Base-by-base conservation (phyloP, 2,329 filamentous ascomycete genomes). In the Salinomyces thailandicus region DNA sequence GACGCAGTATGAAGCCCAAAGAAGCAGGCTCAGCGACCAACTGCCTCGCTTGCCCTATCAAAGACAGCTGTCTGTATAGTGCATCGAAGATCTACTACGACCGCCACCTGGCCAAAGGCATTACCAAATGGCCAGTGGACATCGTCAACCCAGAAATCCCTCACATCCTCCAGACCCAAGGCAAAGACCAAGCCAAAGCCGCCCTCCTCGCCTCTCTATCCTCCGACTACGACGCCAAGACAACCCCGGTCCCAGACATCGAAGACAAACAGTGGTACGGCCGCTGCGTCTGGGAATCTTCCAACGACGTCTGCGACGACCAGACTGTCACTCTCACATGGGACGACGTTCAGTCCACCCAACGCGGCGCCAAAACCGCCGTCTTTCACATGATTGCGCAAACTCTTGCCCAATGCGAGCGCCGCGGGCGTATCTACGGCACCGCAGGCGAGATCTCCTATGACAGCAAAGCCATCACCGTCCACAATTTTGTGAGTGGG, bases 121-220 rank as follows among this genome's bases (percentile, higher is more conserved):
- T 66, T 0, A 75, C 67, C 0, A 67, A 67, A 7, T 96, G 87
- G 87, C 91, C 89, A 0, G 72, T 95, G 37, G 80, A 81, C 44
- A 83, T 95, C 38, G 83, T 95, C n/a, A 74, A 85, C 30, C 85
- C 85, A 0, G 87, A 96, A 49, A 91, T 96, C 37, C 89, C 95
- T 60, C 83, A 87, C 44, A 76, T 77, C 36, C 68, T 73, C 17
- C 50, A 55, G 1, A 60, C 53, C 0, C 51, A 58, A 1, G 71
- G 72, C 1, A 47, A 56, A 9, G 55, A 66, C 2, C 64, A 63
- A 1, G 79, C 75, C 0, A 64, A 67, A 41, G 55, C 63, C 1
- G 67, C 66, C 28, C 60, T 79, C 11, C 55, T 74, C 30, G 36
- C 52, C 7, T 56, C 58, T 2, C 60, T 79, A 1, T 49, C 55